These are phyloP conservation scores for Fraxinus excelsior DNA, from an alignment of 257 asterid species.

Conservation along the genomic window DNA sequence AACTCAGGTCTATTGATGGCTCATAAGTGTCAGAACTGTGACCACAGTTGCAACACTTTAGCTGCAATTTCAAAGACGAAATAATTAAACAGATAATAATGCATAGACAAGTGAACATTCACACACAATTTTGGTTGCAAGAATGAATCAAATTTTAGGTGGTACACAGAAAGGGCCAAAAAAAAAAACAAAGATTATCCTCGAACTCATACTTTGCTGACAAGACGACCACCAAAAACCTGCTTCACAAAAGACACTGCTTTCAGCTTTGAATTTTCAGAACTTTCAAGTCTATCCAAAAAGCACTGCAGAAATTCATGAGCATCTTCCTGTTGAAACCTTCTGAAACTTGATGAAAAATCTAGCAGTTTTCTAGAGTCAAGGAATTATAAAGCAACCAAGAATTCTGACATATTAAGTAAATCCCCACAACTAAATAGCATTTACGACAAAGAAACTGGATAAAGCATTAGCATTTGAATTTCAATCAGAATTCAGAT, in stretches of 20 bases:
- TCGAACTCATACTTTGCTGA: constrained; percentile 65
- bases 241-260: constrained; percentile 50
- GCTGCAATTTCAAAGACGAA: constrained; percentile 55
- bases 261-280: constrained; percentile 24
- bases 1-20: constrained; percentile 78
- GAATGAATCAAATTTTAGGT: neutral
- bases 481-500: constrained; percentile 4
- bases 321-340: constrained; percentile 87
- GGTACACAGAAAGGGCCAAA: neutral
- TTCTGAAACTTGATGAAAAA: constrained; percentile 60
- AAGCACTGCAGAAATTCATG: constrained; percentile 85
- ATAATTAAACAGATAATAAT: constrained; percentile 13
- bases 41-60: constrained; percentile 80
- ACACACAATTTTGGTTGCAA: neutral
- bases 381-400: constrained; percentile 42
- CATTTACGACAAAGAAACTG: neutral
- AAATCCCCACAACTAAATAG: neutral
- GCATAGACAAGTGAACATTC: neutral
- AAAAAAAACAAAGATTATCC: too few species aligned
- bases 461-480: neutral
- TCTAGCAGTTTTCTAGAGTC: constrained; percentile 43
- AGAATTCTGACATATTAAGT: neutral
- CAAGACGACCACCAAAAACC: constrained; percentile 78
- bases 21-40: constrained; percentile 84
- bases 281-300: constrained; percentile 71